Percentiles rank a stretch among this genome's conserved stretches.
These are phyloP conservation scores for Obelidium mucronatum DNA, from an alignment of 192 early-diverging fungal genomes.

Conservation along the genomic window DNA sequence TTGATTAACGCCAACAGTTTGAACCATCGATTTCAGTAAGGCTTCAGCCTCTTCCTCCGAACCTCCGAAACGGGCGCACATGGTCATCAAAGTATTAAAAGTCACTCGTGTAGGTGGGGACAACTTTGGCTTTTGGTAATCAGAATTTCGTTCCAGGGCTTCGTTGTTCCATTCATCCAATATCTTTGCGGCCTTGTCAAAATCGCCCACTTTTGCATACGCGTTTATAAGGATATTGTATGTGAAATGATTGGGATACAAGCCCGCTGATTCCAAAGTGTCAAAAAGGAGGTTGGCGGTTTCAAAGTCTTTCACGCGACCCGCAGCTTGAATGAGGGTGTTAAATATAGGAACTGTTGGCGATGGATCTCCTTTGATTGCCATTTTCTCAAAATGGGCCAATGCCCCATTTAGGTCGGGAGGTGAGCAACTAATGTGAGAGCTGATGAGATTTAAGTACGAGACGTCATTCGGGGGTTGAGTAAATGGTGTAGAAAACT, in stretches of 20 bases:
- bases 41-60: constrained; percentile 15
- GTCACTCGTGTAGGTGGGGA: constrained; percentile 16
- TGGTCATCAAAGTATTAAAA: constrained; percentile 37
- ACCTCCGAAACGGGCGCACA: constrained; percentile 12
- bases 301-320: constrained; percentile 27
- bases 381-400: constrained; percentile 14
- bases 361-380: background rate
- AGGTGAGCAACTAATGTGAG: background rate
- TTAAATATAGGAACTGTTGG: constrained; percentile 38
- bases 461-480: constrained; percentile 9
- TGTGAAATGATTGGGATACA: constrained; percentile 32
- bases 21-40: constrained; percentile 26
- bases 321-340: constrained; percentile 40
- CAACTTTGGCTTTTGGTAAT: background rate
- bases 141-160: background rate
- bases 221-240: constrained; percentile 43
- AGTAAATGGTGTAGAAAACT: background rate
- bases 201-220: constrained; percentile 33
- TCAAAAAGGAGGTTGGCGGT: constrained; percentile 14
- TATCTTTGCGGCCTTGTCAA: background rate
- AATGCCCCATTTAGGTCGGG: constrained; percentile 9
- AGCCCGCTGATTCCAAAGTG: constrained; percentile 22
- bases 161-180: constrained; percentile 8
- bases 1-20: constrained; percentile 19
- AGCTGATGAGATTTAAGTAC: constrained; percentile 22